These are phyloP conservation scores for Massospora cicadina DNA, from an alignment of 371 early-diverging fungal species.

Conservation along the genomic window DNA sequence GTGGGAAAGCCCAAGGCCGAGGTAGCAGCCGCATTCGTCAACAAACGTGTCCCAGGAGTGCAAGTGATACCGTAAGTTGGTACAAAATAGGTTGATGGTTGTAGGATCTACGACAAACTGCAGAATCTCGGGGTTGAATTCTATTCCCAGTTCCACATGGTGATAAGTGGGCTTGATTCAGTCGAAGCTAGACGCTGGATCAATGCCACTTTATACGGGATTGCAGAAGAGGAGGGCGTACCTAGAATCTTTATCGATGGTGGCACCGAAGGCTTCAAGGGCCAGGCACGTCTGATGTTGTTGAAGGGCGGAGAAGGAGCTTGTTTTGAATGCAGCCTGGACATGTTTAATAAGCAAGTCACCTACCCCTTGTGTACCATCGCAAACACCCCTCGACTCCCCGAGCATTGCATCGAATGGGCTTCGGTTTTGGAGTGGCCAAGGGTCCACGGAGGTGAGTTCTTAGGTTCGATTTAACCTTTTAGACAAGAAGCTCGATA, in stretches of 20 bases:
- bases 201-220: slow-evolving; percentile 63
- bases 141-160: slow-evolving; percentile 66
- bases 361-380: slow-evolving; percentile 52
- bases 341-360: slow-evolving; percentile 42
- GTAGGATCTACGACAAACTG: slow-evolving; percentile 62
- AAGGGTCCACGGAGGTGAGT: slow-evolving; percentile 20
- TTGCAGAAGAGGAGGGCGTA: slow-evolving; percentile 49
- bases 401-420: slow-evolving; percentile 80
- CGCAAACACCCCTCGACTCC: slow-evolving; percentile 68
- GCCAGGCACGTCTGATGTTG: slow-evolving; percentile 81
- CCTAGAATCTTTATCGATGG: slow-evolving; percentile 86
- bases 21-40: slow-evolving; percentile 81
- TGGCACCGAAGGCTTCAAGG: slow-evolving; percentile 92
- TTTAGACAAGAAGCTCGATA: slow-evolving; percentile 60
- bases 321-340: slow-evolving; percentile 72
- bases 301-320: slow-evolving; percentile 43
- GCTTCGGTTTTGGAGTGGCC: slow-evolving; percentile 86
- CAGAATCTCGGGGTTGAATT: slow-evolving; percentile 88
- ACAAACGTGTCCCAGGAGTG: slow-evolving; percentile 58
- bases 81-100: background rate
- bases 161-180: slow-evolving; percentile 88
- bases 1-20: slow-evolving; percentile 67
- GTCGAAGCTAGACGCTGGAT: slow-evolving; percentile 95
- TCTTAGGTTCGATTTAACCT: background rate
- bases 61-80: slow-evolving; percentile 60